phyloP scores from a whole-genome alignment of 805 yeast genomes.

The Dipodascopsis uninucleata region DNA sequence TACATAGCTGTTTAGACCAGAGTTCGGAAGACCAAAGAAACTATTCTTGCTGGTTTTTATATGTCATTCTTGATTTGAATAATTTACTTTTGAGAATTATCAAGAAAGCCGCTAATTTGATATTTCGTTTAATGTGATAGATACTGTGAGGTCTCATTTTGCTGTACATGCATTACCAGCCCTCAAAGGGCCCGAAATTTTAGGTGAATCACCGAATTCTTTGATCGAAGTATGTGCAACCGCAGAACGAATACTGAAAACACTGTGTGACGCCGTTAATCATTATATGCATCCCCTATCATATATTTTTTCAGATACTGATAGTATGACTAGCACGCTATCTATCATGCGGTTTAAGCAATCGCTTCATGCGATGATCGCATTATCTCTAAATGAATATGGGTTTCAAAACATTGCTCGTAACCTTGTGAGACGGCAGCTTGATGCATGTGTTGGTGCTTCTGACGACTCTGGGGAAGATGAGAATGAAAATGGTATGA shows the following conservation, averaged over 20 bases:
- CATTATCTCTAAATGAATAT: slow-evolving; percentile 15
- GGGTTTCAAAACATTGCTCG: slow-evolving; percentile 15
- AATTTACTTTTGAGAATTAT: too few species aligned
- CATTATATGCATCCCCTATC: slow-evolving; percentile 20
- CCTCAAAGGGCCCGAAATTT: slow-evolving; percentile 2
- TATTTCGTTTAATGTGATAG: too few species aligned
- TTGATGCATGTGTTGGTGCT: slow-evolving; percentile 4
- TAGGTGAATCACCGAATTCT: background rate
- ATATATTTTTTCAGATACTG: background rate
- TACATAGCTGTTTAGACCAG: too few species aligned
- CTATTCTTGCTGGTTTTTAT: background rate
- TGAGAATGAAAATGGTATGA: background rate
- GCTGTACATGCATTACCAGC: slow-evolving; percentile 21
- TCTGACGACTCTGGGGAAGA: slow-evolving; percentile 4
- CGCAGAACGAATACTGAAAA: slow-evolving; percentile 5
- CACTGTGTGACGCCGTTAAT: slow-evolving; percentile 16
- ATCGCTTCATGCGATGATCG: slow-evolving; percentile 20
- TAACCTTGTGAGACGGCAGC: slow-evolving; percentile 11
- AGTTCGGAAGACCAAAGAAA: too few species aligned
- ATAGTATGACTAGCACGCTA: background rate
- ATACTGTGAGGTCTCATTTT: slow-evolving; percentile 22
- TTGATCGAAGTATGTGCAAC: background rate
- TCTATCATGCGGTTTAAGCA: slow-evolving; percentile 9
- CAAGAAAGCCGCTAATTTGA: too few species aligned
- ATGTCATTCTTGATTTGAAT: slow-evolving; percentile 1